Conservation (phyloP, 495 filamentous ascomycete species). For the Xylaria sp. region DNA sequence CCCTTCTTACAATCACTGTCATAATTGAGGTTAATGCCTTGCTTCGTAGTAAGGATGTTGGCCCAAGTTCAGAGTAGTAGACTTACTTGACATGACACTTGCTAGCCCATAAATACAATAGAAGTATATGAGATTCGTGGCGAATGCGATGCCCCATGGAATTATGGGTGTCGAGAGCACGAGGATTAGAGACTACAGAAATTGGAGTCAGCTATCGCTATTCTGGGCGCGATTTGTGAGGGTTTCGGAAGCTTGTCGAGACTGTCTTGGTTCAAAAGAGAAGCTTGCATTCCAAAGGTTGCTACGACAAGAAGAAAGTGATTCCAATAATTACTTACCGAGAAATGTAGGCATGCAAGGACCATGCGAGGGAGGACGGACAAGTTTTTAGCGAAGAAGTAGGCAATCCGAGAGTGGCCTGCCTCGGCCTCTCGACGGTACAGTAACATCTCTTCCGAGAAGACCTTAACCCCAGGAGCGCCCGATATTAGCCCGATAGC, state of each 20-base stretch:
- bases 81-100: constrained; percentile 45
- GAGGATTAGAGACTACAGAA: constrained; percentile 56
- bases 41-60: background rate
- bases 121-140: constrained; percentile 61
- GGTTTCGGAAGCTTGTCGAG: no score
- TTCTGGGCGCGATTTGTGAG: no score
- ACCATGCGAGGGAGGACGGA: constrained; percentile 56
- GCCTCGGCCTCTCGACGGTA: constrained; percentile 59
- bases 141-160: constrained; percentile 49
- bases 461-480: constrained; percentile 61
- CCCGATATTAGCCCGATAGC: constrained; percentile 62
- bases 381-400: constrained; percentile 64
- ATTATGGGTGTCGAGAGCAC: constrained; percentile 59
- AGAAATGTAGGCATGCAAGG: constrained; percentile 62
- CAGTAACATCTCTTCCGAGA: constrained; percentile 63
- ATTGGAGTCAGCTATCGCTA: no score
- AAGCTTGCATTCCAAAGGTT: no score
- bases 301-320: no score
- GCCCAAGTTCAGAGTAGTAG: background rate
- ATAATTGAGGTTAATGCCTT: background rate
- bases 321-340: no score
- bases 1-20: constrained; percentile 49
- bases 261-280: no score
- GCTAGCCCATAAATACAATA: constrained; percentile 66
- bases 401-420: constrained; percentile 61